Base-by-base conservation (phyloP, 2,329 filamentous ascomycete species). In the Fusarium continuum region DNA sequence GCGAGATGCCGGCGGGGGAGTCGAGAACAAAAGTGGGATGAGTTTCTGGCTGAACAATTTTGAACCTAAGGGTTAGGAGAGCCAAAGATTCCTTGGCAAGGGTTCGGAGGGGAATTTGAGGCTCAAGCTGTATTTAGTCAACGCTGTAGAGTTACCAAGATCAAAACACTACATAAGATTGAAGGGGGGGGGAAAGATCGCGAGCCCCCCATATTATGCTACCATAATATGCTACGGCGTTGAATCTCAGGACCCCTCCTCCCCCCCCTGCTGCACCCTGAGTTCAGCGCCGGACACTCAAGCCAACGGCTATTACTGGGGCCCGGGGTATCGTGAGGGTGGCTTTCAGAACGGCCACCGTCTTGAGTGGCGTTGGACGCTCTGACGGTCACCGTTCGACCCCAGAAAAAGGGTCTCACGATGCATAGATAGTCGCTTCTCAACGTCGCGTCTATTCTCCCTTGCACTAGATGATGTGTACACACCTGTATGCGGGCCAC, bases 1-100 rank as follows among this genome's bases (percentile, higher is more conserved):
- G 65, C 69, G 69, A 70, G 49, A 38, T 58, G 36, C 68, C 66
- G 66, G 65, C 55, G 67, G 65, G 52, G 65, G 49, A 54, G 14
- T 39, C n/a, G 9, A 29, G 22, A n/a, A n/a, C 25, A 40, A 49
- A 44, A 57, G 25, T 34, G 28, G 40, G 38, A 51, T n/a, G 35
- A 54, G 8, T 45, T 49, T 40, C 36, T 46, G 17, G 25, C n/a
- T 16, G 25, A 50, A 35, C 22, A 36, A 14, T 17, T 28, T 50
- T 26, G 14, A 34, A 13, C 35, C 28, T n/a, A 47, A 48, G 23
- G 34, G 19, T 31, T 32, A 17, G n/a, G 23, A 22, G 16, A 11
- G 16, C n/a, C n/a, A n/a, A 35, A 32, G 28, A 29, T 29, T 14
- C 28, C 28, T 29, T 29, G 28, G 28, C 28, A 29, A 34, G n/a